A percentile compares a stretch with the other conserved stretches of the same genome.
Evolutionary conservation across 257 asterid genomes (phyloP).

Genomic region (Nicotiana attenuata): DNA sequence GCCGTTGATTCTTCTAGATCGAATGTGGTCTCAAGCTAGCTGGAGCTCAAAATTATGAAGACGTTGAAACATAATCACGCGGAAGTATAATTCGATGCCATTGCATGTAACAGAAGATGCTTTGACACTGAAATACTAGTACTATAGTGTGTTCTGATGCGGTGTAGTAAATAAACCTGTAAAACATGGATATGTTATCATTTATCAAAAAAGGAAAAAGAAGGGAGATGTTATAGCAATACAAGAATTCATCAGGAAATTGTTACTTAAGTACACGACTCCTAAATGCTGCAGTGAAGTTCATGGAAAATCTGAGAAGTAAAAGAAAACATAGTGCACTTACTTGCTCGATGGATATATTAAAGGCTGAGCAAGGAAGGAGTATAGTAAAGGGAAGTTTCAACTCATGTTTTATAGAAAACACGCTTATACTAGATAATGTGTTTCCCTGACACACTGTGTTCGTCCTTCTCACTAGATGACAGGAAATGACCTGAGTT

Average conservation of each 20-base stretch:
- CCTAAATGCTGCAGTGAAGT: background rate
- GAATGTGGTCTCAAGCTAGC: background rate
- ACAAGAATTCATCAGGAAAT: background rate
- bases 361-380: background rate
- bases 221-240: background rate
- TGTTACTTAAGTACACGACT: background rate
- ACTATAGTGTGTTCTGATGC: background rate
- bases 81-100: background rate
- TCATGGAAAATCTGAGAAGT: background rate
- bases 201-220: background rate
- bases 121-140: background rate
- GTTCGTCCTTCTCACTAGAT: background rate
- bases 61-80: background rate
- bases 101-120: background rate
- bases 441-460: background rate
- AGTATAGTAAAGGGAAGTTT: background rate
- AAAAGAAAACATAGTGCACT: background rate
- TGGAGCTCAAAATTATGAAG: background rate
- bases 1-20: background rate
- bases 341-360: background rate
- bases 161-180: background rate
- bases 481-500: background rate
- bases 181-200: background rate
- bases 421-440: background rate
- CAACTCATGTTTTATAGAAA: background rate